Base-by-base conservation (phyloP, 208 protist species). In the Angomonas ambiguus region DNA sequence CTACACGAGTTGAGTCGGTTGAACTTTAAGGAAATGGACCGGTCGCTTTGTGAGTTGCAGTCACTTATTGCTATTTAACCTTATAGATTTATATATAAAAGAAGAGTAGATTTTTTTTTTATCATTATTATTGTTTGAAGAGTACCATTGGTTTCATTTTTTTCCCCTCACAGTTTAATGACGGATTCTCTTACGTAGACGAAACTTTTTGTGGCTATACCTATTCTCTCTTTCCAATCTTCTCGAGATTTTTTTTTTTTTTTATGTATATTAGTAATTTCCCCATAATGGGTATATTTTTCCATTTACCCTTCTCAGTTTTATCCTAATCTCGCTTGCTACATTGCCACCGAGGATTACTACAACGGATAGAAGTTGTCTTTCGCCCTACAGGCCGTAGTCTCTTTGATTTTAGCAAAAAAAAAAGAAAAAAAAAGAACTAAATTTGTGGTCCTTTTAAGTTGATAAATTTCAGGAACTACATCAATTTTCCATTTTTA, bases 1-100 rank as follows among this genome's bases (percentile, higher is more conserved):
- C 60, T 95, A n/a, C 85, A 83, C 45, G 85, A 95, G 58, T 63
- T 77, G 0, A 80, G 78, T 61, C 56, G 25, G 38, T 59, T 92
- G 16, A 33, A 78, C 27, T 74, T 77, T 28, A 67, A 80, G n/a
- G 77, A 87, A 5, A 4, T 33, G 28, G 30, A 45, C 10, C 3
- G 27, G 48, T 18, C 71, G 16, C 64, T 93, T 6, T 33, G 69
- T 1, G 73, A 86, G 30, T 49, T 93, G 58, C 78, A 77, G 10
- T 72, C 81, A 0, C 72, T 79, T 49, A 65, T 83, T 24, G 65
- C 71, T 0, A 65, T 51, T 22, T 79, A 48, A 41, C 27, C 20
- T 28, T 8, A 32, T 53, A 65, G 60, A 59, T 16, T n/a, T 13
- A 31, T 6, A 31, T n/a, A 55, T 30, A 18, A 25, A 55, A 24